These are phyloP conservation scores for Colletotrichum sp. DNA, from an alignment of 2,329 filamentous ascomycete genomes.

Conservation along the genomic window DNA sequence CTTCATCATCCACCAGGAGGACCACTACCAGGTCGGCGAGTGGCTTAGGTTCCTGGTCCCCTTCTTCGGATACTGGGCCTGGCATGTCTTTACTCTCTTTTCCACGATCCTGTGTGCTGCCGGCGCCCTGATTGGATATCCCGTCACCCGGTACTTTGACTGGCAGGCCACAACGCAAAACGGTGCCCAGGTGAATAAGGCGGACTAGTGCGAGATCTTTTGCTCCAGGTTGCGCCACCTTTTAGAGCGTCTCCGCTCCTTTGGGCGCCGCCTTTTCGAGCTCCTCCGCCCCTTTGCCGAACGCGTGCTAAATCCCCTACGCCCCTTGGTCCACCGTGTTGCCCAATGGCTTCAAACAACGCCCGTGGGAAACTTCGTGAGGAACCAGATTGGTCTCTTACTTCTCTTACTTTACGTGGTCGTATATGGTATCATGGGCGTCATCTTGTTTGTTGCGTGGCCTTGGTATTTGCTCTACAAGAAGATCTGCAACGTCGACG, in stretches of 20 bases:
- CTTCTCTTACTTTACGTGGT: background rate
- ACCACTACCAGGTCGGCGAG: slow-evolving; percentile 81
- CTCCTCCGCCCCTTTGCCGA: background rate
- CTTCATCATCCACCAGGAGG: slow-evolving; percentile 78
- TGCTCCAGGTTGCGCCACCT: background rate
- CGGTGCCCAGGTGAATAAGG: background rate
- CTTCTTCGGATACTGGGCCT: slow-evolving; percentile 59
- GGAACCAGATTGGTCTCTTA: background rate
- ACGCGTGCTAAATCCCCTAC: background rate
- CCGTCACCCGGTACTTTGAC: slow-evolving; percentile 9
- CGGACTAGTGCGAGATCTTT: background rate
- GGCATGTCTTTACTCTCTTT: slow-evolving; percentile 64
- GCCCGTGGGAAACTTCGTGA: background rate
- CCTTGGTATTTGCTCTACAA: background rate
- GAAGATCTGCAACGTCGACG: background rate
- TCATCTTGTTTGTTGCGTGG: background rate
- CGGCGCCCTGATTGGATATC: slow-evolving; percentile 35
- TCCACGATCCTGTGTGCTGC: slow-evolving; percentile 70
- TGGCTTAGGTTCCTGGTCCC: slow-evolving; percentile 75
- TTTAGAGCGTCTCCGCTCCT: background rate
- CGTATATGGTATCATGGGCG: background rate
- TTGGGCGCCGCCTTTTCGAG: background rate
- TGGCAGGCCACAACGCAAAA: background rate
- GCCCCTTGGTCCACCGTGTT: background rate
- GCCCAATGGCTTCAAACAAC: background rate